Evolutionary conservation across 164 flowering plant species (phyloP), one percentile per base, ranked within the genome.

Genomic region (Sedum album): DNA sequence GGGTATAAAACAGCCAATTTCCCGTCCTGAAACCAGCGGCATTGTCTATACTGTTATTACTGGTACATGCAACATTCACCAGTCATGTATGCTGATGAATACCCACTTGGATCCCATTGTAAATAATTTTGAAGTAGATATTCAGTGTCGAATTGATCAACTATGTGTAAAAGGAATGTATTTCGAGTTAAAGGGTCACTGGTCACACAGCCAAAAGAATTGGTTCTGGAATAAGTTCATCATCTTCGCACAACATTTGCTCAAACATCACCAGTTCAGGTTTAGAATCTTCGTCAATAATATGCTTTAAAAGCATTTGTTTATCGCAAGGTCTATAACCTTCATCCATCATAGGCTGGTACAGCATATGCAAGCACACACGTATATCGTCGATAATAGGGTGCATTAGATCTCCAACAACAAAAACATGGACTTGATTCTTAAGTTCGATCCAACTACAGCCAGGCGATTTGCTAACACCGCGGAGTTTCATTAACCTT

Each of bases 391-490:
- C 69, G 49, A 80, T 79, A 66, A 76, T 71, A 20, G 95, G 91
- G 74, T 91, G 93, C 82, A 82, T 70, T 49, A 76, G 82, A 44
- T 91, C 97, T 62, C 86, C 85, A 60, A 81, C 93, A 64, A 86
- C 85, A 85, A 91, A 91, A 63, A 85, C 97, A 78, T 86, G 87
- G 71, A 85, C 81, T 55, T 51, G 70, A 72, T 72, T 81, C 80
- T 81, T 83, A 31, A 86, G 69, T 72, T 87, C 90, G 71, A 88
- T 82, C 97, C 97, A 91, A 71, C 97, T 91, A 76, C 91, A 91
- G 0, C 97, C 97, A 13, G 89, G 95, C 65, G 86, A 91, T 77
- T 91, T 91, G 18, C 66, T 78, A 46, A 88, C 83, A 67, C 91
- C 87, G 48, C 81, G 72, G 38, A 63, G 71, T 74, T 77, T 86